Conservation (phyloP, 805 yeast genomes). For the Starmerella floris region DNA sequence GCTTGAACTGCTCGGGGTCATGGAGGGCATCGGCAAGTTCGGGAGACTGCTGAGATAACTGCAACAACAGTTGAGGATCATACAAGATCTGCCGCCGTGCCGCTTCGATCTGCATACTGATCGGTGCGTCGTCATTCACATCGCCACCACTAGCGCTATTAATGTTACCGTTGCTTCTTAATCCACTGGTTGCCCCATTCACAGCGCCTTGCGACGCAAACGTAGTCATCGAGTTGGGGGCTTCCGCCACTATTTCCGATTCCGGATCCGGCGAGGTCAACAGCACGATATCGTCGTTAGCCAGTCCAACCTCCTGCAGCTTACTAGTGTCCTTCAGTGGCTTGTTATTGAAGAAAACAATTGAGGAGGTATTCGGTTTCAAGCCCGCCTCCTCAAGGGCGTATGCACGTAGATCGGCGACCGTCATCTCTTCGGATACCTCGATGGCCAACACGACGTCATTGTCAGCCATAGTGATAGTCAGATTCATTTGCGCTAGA, state of each 20-base stretch:
- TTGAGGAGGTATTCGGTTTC: constrained; percentile 32
- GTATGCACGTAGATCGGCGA: constrained; percentile 60
- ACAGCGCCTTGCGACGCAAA: not conserved
- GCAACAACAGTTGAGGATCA: constrained; percentile 26
- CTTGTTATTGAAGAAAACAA: constrained; percentile 37
- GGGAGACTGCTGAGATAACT: constrained; percentile 34
- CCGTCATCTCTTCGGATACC: constrained; percentile 47
- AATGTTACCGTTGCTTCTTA: not conserved
- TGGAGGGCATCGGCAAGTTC: constrained; percentile 35
- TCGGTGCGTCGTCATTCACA: not conserved
- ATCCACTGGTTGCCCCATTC: not conserved
- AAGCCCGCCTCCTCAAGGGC: constrained; percentile 56
- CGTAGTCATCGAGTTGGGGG: not conserved
- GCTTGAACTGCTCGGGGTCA: constrained; percentile 38
- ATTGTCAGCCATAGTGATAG: constrained; percentile 37
- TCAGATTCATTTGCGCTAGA: constrained; percentile 43
- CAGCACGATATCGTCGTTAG: constrained; percentile 44
- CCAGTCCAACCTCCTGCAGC: constrained; percentile 37
- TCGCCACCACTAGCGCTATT: not conserved
- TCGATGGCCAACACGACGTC: constrained; percentile 46
- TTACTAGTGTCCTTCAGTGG: constrained; percentile 30
- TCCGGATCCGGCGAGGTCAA: constrained; percentile 4
- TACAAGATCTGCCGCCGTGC: constrained; percentile 28
- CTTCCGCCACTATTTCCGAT: not conserved
- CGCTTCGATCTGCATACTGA: constrained; percentile 22